A percentile compares a stretch with the other conserved stretches of the same genome.
Conservation (phyloP, 2,329 filamentous ascomycete species). For the Epichloe elymi region DNA sequence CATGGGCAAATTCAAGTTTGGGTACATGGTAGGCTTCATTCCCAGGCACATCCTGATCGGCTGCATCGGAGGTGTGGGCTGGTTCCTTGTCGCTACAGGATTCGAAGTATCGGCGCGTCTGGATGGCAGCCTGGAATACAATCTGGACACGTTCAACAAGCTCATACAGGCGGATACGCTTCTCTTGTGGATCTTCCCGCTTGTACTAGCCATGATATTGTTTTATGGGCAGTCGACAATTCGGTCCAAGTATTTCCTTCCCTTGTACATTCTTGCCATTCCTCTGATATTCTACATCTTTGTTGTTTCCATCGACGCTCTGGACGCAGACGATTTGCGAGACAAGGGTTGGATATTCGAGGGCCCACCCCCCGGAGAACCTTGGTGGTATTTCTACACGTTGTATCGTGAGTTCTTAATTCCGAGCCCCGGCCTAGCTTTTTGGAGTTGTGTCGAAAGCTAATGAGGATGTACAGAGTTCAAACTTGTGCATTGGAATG, state of each 20-base stretch:
- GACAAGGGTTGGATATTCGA: conserved; percentile 81
- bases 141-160: conserved; percentile 60
- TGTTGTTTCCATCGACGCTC: conserved; percentile 52
- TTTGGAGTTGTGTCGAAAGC: not conserved
- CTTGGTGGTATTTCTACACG: conserved; percentile 97
- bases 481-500: conserved; percentile 66
- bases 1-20: conserved; percentile 77
- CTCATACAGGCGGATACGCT: conserved; percentile 64
- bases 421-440: not conserved
- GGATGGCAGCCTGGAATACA: conserved; percentile 73
- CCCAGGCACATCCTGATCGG: conserved; percentile 92
- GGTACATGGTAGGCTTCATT: conserved; percentile 92
- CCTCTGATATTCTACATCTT: conserved; percentile 68
- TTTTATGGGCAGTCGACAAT: conserved; percentile 65
- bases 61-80: conserved; percentile 93
- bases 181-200: conserved; percentile 69
- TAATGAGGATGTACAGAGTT: conserved; percentile 45
- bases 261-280: conserved; percentile 71
- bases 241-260: conserved; percentile 73
- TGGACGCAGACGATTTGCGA: conserved; percentile 56
- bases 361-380: conserved; percentile 68
- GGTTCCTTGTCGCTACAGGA: conserved; percentile 83
- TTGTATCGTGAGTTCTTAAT: conserved; percentile 58
- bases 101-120: conserved; percentile 87
- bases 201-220: conserved; percentile 62